Conservation (phyloP, 257 asterid species). For the Solanum pimpinellifolium region DNA sequence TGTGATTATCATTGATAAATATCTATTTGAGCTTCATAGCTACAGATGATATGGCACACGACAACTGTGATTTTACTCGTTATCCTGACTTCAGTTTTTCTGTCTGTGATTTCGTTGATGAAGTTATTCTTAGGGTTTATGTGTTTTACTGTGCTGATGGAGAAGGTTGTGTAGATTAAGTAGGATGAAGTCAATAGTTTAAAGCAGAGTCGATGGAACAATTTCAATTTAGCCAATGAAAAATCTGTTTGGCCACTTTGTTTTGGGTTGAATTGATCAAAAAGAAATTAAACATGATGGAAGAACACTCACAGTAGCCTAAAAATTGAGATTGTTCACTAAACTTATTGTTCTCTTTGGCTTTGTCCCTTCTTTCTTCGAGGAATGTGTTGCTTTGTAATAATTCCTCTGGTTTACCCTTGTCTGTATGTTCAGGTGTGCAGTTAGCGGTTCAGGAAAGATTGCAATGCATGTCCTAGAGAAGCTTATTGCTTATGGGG, state of each 20-base stretch:
- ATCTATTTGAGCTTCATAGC: neutral
- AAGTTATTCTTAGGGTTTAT: neutral
- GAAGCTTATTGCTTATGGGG: constrained; percentile 90
- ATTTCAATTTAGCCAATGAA: neutral
- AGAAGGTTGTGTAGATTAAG: neutral
- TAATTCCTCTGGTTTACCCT: neutral
- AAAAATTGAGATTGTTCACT: neutral
- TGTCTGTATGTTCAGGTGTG: constrained; percentile 56
- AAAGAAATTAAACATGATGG: neutral
- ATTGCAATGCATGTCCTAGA: constrained; percentile 94
- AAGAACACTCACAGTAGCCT: neutral
- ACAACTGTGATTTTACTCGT: neutral
- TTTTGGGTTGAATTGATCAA: neutral
- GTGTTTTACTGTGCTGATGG: neutral
- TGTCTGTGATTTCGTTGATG: neutral
- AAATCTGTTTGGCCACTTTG: neutral
- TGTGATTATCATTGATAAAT: neutral
- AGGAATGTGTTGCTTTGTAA: neutral
- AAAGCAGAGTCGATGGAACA: neutral
- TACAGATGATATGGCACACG: neutral
- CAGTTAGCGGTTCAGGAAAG: constrained; percentile 97
- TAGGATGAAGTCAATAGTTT: neutral
- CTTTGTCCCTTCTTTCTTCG: neutral
- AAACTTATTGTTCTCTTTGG: neutral
- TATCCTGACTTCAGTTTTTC: neutral